Evolutionary conservation across 2,329 filamentous ascomycete genomes (phyloP).

Genomic region (Hyphodiscus sp.): DNA sequence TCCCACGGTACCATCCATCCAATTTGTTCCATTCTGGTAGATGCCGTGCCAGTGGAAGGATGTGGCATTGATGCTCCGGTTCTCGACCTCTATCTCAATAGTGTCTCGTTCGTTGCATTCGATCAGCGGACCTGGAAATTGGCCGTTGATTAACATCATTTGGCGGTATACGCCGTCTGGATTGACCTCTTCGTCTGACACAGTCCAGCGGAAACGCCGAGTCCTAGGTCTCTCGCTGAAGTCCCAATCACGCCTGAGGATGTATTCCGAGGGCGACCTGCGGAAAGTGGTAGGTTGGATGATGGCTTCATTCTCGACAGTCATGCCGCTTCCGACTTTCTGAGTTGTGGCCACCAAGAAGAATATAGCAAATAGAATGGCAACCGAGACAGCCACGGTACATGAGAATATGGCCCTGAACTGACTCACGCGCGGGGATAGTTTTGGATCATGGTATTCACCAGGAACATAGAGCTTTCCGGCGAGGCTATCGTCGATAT

Average conservation of each 20-base stretch:
- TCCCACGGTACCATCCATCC: conserved; percentile 63
- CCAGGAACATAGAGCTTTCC: not conserved
- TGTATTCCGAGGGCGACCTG: not conserved
- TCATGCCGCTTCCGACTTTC: not conserved
- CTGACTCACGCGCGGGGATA: too few species aligned
- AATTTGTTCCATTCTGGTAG: conserved; percentile 55
- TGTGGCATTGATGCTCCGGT: conserved; percentile 51
- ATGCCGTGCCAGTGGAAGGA: conserved; percentile 61
- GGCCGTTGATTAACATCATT: conserved; percentile 57
- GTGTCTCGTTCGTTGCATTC: conserved; percentile 45
- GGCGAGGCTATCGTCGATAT: not conserved
- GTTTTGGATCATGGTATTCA: not conserved
- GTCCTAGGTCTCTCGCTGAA: conserved; percentile 39
- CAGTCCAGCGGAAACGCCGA: conserved; percentile 51
- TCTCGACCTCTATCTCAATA: conserved; percentile 42
- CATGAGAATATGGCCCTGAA: not conserved
- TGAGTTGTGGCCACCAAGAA: not conserved
- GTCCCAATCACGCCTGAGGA: conserved; percentile 41
- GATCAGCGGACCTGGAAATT: conserved; percentile 53
- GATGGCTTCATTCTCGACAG: not conserved
- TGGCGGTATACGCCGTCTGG: conserved; percentile 49
- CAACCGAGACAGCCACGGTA: not conserved
- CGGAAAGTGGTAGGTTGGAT: not conserved
- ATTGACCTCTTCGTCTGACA: conserved; percentile 47
- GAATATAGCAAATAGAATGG: not conserved